Evolutionary conservation across 2,329 filamentous ascomycete species (phyloP).

Genomic region (Huntiella bhutanensis): DNA sequence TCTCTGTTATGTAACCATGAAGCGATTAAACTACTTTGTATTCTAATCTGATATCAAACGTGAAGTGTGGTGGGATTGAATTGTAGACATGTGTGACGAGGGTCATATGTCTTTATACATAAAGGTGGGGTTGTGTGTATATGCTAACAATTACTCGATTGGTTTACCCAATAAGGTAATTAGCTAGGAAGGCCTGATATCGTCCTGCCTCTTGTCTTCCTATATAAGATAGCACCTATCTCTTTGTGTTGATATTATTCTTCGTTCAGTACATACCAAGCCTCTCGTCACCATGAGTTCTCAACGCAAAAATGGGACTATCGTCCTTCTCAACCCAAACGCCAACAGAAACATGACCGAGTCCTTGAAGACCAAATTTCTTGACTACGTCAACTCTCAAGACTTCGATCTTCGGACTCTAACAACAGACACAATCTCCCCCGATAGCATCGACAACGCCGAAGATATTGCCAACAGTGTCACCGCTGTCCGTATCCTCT

Average conservation of each 20-base stretch:
- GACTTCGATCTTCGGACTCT: background rate
- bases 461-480: constrained; percentile 47
- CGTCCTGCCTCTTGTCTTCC: background rate
- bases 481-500: constrained; percentile 37
- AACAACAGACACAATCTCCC: background rate
- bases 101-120: too few species aligned
- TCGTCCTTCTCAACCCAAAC: constrained; percentile 66
- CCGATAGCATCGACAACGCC: constrained; percentile 48
- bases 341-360: constrained; percentile 55
- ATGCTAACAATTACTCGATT: constrained; percentile 1
- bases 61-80: too few species aligned
- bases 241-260: background rate
- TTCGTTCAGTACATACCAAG: background rate
- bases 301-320: constrained; percentile 17
- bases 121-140: too few species aligned
- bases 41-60: too few species aligned
- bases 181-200: too few species aligned
- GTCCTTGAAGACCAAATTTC: constrained; percentile 34
- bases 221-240: background rate
- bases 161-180: constrained; percentile 1
- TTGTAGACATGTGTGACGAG: too few species aligned
- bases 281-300: background rate
- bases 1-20: too few species aligned
- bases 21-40: too few species aligned
- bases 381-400: constrained; percentile 9